A percentile compares a stretch with the other conserved stretches of the same genome.
Evolutionary conservation across 352 stramenopile genomes (phyloP).

Genomic region (Blastocystis sp.): DNA sequence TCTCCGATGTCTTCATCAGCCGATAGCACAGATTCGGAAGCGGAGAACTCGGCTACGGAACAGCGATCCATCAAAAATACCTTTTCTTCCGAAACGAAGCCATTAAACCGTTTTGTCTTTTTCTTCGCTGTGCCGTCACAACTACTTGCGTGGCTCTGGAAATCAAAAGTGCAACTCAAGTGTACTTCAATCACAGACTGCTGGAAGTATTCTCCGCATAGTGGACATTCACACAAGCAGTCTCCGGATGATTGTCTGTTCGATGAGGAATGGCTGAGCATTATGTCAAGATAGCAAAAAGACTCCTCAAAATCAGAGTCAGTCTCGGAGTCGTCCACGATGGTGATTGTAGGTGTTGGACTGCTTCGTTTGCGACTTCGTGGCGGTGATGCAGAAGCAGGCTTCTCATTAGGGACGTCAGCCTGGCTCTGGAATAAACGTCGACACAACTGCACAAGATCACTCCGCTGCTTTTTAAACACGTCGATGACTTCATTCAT

Average conservation of each 20-base stretch:
- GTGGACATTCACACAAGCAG: background rate
- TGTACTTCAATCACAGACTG: constrained; percentile 29
- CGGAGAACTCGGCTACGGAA: background rate
- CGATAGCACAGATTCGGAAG: constrained; percentile 38
- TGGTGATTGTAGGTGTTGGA: background rate
- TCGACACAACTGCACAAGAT: background rate
- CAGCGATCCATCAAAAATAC: background rate
- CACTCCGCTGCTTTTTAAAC: constrained; percentile 10
- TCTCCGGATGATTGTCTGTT: background rate
- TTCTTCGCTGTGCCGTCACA: background rate
- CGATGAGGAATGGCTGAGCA: background rate
- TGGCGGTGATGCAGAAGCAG: background rate
- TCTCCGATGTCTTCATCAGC: constrained; percentile 37
- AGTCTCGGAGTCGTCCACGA: background rate
- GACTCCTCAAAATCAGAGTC: constrained; percentile 14
- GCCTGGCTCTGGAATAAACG: background rate
- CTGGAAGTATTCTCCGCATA: constrained; percentile 26
- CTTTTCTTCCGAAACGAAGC: background rate
- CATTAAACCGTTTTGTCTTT: background rate
- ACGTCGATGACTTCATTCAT: background rate
- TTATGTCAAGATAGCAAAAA: background rate
- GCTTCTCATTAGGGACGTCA: background rate
- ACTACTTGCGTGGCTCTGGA: background rate
- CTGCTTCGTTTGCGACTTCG: background rate
- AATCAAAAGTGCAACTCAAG: background rate